A percentile compares a stretch with the other conserved stretches of the same genome.
These are phyloP conservation scores for Biancaea sappan DNA, from an alignment of 306 rosid genomes.

Conservation along the genomic window DNA sequence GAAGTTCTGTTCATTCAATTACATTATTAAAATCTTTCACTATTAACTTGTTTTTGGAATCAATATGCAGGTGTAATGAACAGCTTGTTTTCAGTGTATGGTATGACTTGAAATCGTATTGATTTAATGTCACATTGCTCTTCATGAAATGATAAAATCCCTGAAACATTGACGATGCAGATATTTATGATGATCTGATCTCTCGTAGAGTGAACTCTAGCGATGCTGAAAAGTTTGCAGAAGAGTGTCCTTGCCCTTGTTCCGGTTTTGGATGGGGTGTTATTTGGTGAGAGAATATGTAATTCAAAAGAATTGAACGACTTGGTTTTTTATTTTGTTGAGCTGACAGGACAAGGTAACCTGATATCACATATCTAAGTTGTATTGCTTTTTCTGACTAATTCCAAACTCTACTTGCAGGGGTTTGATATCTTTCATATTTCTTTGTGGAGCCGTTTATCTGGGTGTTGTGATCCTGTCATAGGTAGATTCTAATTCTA, in stretches of 20 bases:
- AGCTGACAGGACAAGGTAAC: not conserved
- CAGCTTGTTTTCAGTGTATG: constrained; percentile 70
- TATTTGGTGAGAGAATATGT: constrained; percentile 56
- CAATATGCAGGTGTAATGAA: constrained; percentile 69
- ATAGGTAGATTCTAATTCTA: constrained; percentile 37
- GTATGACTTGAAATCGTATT: constrained; percentile 39
- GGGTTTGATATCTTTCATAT: constrained; percentile 60
- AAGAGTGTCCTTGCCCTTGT: constrained; percentile 75
- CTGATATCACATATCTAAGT: not conserved
- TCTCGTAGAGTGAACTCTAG: constrained; percentile 72
- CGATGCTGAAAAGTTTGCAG: constrained; percentile 73
- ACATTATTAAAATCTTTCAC: not conserved
- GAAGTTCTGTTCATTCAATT: not conserved
- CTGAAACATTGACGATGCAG: constrained; percentile 40
- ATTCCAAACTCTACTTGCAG: constrained; percentile 38
- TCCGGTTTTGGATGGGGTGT: constrained; percentile 76
- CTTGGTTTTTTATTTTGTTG: not conserved
- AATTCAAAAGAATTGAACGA: not conserved
- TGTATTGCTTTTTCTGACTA: not conserved
- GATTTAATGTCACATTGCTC: constrained; percentile 11
- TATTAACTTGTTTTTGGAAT: not conserved
- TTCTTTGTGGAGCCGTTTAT: constrained; percentile 66
- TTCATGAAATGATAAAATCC: not conserved
- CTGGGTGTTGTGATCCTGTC: constrained; percentile 66
- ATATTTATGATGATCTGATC: constrained; percentile 69